phyloP scores from a whole-genome alignment of 768 basidiomycete genomes.

The Lentinula raphanica region DNA sequence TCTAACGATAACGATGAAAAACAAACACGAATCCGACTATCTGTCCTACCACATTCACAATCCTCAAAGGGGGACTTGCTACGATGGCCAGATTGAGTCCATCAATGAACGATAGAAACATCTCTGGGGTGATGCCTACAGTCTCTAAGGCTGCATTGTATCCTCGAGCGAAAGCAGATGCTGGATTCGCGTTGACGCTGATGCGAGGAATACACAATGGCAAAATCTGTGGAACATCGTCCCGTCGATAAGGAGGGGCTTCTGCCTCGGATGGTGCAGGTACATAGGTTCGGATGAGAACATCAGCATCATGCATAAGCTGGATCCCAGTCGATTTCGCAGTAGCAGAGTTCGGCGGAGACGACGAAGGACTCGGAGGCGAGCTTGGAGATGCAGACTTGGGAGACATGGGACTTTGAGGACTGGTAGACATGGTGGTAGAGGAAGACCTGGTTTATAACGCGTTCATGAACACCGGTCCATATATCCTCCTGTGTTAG shows the following conservation, averaged over 20 bases:
- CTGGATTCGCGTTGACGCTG: conserved; percentile 12
- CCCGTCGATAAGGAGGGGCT: neutral
- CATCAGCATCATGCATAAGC: conserved; percentile 3
- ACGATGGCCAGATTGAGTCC: conserved; percentile 22
- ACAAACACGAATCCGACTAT: conserved; percentile 19
- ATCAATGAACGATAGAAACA: conserved; percentile 19
- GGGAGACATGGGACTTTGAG: neutral
- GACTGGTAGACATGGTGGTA: no score
- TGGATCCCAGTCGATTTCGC: conserved; percentile 1
- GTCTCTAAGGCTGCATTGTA: conserved; percentile 14
- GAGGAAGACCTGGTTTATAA: no score
- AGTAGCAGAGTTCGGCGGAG: neutral
- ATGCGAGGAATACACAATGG: conserved; percentile 20
- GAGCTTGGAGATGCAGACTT: neutral
- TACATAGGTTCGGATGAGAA: conserved; percentile 8
- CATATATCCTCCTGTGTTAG: no score
- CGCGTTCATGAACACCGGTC: no score
- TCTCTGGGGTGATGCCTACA: conserved; percentile 13
- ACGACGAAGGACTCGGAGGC: neutral
- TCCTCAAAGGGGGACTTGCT: conserved; percentile 20
- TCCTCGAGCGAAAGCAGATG: conserved; percentile 17
- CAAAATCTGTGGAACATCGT: conserved; percentile 7
- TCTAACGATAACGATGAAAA: neutral
- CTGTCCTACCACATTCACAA: conserved; percentile 16
- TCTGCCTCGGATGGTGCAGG: neutral